These are phyloP conservation scores for Scheffersomyces spartinae DNA, from an alignment of 805 yeast genomes.

Conservation along the genomic window DNA sequence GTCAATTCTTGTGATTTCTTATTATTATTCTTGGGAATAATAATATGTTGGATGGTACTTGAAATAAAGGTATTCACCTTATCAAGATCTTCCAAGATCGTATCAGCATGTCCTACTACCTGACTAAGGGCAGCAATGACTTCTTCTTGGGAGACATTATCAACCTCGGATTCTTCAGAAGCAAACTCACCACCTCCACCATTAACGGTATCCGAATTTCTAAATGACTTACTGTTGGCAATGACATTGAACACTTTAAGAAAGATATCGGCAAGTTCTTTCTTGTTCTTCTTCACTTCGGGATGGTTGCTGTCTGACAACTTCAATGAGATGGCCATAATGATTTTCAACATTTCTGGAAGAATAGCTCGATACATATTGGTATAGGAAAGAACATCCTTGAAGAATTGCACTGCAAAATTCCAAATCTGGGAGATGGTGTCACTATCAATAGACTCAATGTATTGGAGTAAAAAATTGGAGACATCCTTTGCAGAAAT, in stretches of 20 bases:
- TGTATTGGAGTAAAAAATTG: constrained; percentile 47
- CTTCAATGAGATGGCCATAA: constrained; percentile 42
- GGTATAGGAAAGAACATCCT: constrained; percentile 40
- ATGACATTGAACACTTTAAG: constrained; percentile 13
- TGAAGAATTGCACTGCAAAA: constrained; percentile 45
- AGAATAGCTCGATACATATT: constrained; percentile 36
- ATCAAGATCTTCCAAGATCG: constrained; percentile 48
- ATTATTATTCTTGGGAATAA: constrained; percentile 41
- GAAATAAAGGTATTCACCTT: constrained; percentile 39
- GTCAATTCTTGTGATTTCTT: constrained; percentile 28
- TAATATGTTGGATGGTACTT: constrained; percentile 39
- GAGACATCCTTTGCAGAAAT: constrained; percentile 35
- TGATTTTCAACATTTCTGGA: constrained; percentile 42
- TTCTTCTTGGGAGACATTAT: constrained; percentile 26
- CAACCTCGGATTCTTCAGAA: constrained; percentile 7
- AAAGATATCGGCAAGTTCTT: constrained; percentile 34
- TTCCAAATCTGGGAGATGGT: constrained; percentile 72
- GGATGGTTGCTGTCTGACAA: constrained; percentile 49
- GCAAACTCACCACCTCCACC: constrained; percentile 5
- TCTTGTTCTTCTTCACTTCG: constrained; percentile 50
- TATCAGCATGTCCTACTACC: constrained; percentile 26
- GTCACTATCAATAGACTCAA: constrained; percentile 58
- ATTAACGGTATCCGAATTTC: constrained; percentile 3
- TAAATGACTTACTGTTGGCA: constrained; percentile 7
- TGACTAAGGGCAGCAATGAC: constrained; percentile 21